Percentiles rank a stretch among this genome's conserved stretches.
phyloP scores from a whole-genome alignment of 768 basidiomycete species.

The Tephrocybe sp. region DNA sequence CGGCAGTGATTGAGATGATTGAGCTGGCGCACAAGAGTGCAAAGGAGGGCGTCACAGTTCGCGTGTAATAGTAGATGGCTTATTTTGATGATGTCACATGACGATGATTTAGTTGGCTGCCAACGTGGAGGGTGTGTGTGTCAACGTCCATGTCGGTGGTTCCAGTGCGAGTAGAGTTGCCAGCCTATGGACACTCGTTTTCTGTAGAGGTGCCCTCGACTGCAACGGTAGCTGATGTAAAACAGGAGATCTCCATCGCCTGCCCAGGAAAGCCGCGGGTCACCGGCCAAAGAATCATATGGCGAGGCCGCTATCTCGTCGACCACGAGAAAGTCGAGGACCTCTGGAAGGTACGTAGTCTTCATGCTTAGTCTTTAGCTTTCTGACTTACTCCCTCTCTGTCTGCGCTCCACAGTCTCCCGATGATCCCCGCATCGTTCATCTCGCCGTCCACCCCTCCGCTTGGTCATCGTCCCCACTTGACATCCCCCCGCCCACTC shows the following conservation, averaged over 20 bases:
- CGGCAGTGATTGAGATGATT: constrained; percentile 71
- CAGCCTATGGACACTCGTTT: constrained; percentile 73
- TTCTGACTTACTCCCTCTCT: constrained; percentile 11
- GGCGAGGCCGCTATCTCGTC: constrained; percentile 65
- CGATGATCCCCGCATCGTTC: constrained; percentile 62
- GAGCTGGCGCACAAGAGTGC: constrained; percentile 72
- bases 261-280: constrained; percentile 67
- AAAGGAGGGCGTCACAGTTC: constrained; percentile 48
- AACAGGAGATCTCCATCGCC: constrained; percentile 57
- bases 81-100: constrained; percentile 10
- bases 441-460: constrained; percentile 79
- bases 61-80: constrained; percentile 21
- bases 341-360: constrained; percentile 64
- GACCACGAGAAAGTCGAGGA: constrained; percentile 66
- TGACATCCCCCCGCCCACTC: constrained; percentile 22
- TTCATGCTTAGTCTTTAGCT: constrained; percentile 12
- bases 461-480: constrained; percentile 68
- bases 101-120: not conserved
- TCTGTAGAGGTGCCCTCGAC: constrained; percentile 45
- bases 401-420: constrained; percentile 39
- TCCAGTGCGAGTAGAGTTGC: constrained; percentile 69
- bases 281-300: constrained; percentile 77
- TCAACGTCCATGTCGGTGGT: constrained; percentile 38
- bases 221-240: constrained; percentile 61
- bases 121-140: constrained; percentile 23